Base-by-base conservation (phyloP, 768 basidiomycete genomes). In the Boletus reticulatus region DNA sequence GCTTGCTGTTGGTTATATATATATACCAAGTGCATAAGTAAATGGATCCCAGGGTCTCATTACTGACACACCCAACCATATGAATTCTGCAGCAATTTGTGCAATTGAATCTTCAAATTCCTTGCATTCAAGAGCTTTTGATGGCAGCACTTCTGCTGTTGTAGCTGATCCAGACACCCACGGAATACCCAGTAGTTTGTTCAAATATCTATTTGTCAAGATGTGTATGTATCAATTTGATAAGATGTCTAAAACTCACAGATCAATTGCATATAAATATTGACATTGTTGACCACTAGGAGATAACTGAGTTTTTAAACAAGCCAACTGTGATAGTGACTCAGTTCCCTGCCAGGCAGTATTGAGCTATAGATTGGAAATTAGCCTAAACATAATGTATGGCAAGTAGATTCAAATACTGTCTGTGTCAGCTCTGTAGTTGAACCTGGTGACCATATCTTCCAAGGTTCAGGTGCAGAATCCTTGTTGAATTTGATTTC, bases 1-100 rank as follows among this genome's bases (percentile, higher is more conserved):
- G 4, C 45, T 47, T 47, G 45, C 45, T 47, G 4, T 32, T 12
- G 19, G 12, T 20, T n/a, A 7, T 27, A 7, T n/a, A n/a, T n/a
- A n/a, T n/a, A n/a, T n/a, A n/a, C n/a, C n/a, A n/a, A n/a, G n/a
- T n/a, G n/a, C 27, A 34, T 34, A 13, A 34, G 32, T 34, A 34
- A 34, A 7, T 13, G 13, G 13, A 34, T 34, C 32, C 32, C 11
- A 34, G 10, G 32, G 13, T 34, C 13, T 34, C 11, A 34, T 13
- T 24, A 10, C 27, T 13, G 2, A 34, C 44, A 58, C 31, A 58
- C 59, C 52, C 20, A 53, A 10, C 59, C 59, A 60, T 12, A 60
- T 38, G 19, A 43, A 34, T 39, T 34, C 29, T 7, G 59, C 56
- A 43, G 52, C 24, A 3, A 34, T 12, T 6, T 48, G 36, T 37